Conservation (phyloP, 441 rosid genomes). For the Raphanus hybrid region DNA sequence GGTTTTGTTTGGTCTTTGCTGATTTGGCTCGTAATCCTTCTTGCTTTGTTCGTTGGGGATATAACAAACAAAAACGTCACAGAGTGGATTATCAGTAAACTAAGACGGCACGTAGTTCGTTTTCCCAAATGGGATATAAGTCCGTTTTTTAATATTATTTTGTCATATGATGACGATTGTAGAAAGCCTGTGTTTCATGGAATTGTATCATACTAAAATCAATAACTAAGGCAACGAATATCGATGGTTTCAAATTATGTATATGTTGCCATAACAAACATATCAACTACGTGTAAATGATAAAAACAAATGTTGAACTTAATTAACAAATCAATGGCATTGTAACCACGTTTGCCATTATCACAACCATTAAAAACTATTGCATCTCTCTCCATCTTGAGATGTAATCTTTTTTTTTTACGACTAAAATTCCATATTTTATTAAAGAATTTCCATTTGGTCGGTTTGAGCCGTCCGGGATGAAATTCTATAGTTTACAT, state of each 20-base stretch:
- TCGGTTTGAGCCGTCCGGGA: too few relatives aligned
- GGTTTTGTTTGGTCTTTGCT: constrained; percentile 29
- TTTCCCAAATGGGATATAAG: too few relatives aligned
- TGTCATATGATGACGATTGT: too few relatives aligned
- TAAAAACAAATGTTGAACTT: neutral
- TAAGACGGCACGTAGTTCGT: constrained; percentile 11
- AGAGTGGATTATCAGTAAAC: neutral
- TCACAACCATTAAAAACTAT: neutral
- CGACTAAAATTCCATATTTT: too few relatives aligned
- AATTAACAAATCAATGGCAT: neutral
- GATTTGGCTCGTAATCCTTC: constrained; percentile 14
- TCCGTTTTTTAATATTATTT: too few relatives aligned
- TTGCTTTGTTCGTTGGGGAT: neutral
- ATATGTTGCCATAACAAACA: neutral
- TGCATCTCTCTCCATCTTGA: neutral
- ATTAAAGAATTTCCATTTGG: too few relatives aligned
- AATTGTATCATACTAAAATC: too few relatives aligned
- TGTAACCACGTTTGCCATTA: neutral
- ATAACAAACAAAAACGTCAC: constrained; percentile 10
- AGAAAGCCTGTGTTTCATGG: neutral
- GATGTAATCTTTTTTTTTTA: neutral
- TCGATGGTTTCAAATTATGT: neutral
- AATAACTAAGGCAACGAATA: too few relatives aligned
- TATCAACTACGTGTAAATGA: neutral
- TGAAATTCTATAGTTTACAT: too few relatives aligned